phyloP scores from a whole-genome alignment of 345 rosid species.

The Populus davidiana region DNA sequence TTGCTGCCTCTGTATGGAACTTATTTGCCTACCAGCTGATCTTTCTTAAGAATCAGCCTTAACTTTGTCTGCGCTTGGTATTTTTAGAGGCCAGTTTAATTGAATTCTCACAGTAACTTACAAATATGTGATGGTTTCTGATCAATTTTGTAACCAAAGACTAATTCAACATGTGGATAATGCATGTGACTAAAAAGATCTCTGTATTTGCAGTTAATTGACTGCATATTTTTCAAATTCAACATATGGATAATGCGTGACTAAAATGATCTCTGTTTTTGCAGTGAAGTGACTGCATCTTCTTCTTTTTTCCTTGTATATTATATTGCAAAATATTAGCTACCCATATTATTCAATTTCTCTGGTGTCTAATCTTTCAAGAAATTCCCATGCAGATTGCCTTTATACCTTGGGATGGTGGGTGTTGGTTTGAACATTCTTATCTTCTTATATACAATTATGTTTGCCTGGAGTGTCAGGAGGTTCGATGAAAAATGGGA shows the following conservation, averaged over 20 bases:
- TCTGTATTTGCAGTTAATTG: background rate
- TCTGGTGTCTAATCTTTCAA: slow-evolving; percentile 9
- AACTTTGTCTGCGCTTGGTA: background rate
- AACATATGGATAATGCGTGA: background rate
- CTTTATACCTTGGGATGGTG: slow-evolving; percentile 71
- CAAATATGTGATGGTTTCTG: background rate
- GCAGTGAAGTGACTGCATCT: background rate
- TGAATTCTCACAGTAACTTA: background rate
- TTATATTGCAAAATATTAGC: background rate
- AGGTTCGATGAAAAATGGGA: slow-evolving; percentile 96
- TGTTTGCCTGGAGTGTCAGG: slow-evolving; percentile 73
- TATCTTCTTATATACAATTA: slow-evolving; percentile 71
- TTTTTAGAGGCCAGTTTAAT: background rate
- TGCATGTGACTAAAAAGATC: background rate
- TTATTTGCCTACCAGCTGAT: background rate
- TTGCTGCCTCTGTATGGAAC: background rate
- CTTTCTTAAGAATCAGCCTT: background rate
- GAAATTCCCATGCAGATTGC: slow-evolving; percentile 53
- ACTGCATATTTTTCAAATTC: background rate
- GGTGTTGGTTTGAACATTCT: slow-evolving; percentile 59
- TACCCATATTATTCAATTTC: background rate
- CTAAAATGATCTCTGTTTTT: background rate
- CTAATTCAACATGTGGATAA: background rate
- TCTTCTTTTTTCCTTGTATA: background rate
- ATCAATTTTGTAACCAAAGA: background rate